These are phyloP conservation scores for Capsaspora owczarzaki DNA, from an alignment of 78 protist species.

Conservation along the genomic window DNA sequence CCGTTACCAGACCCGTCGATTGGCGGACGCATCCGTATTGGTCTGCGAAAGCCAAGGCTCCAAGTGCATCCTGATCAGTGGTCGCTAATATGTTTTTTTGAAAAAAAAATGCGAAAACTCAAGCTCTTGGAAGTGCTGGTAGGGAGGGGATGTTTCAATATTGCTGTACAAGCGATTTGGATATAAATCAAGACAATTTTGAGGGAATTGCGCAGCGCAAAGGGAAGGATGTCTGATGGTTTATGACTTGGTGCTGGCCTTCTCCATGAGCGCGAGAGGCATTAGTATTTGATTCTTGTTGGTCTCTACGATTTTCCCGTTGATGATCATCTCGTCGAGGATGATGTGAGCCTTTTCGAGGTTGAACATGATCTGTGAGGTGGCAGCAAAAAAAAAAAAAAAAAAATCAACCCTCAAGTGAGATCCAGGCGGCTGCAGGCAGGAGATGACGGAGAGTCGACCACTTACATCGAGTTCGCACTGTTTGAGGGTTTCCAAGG, in stretches of 20 bases:
- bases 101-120: too few relatives aligned
- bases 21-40: not conserved
- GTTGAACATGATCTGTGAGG: constrained; percentile 80
- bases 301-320: constrained; percentile 81
- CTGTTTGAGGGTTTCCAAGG: not conserved
- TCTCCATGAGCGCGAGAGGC: not conserved
- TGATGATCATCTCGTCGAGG: constrained; percentile 86
- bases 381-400: not conserved
- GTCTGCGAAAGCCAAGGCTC: too few relatives aligned
- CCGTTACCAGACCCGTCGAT: not conserved
- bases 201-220: too few relatives aligned
- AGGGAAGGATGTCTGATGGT: too few relatives aligned
- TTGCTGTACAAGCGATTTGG: too few relatives aligned
- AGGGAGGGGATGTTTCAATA: too few relatives aligned
- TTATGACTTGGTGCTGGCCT: not conserved
- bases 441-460: not conserved
- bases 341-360: constrained; percentile 92
- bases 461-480: constrained; percentile 47
- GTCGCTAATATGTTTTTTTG: too few relatives aligned
- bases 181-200: too few relatives aligned
- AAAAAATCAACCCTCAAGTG: not conserved
- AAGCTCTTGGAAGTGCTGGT: too few relatives aligned
- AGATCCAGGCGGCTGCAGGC: not conserved
- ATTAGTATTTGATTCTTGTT: constrained; percentile 16
- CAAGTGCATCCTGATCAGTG: too few relatives aligned